Base-by-base conservation (phyloP, 2,329 filamentous ascomycete species). In the Scedosporium dehoogii region DNA sequence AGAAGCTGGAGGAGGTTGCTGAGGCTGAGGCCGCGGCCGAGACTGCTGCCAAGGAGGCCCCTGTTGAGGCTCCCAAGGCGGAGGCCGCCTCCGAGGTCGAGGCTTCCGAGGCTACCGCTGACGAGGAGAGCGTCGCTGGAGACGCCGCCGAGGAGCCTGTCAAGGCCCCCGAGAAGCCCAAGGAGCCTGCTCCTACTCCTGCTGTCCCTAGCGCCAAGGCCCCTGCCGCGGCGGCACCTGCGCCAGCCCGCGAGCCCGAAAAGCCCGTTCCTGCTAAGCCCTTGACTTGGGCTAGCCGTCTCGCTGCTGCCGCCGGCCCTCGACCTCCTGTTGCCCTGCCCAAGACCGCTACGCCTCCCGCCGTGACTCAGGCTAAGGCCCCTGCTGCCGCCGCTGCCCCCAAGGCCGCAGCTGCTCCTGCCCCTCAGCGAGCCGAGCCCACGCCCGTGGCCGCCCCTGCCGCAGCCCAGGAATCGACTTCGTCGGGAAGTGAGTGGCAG, bases 261-360 rank as follows among this genome's bases (percentile, higher is more conserved):
- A 78, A 79, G 72, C 78, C 79, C 60, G 74, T 77, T 44, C 78
- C 79, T 60, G 74, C 77, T 44, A 87, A 86, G 78, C 85, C 85
- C 51, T 84, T 89, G 78, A 86, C 85, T 29, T 93, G 90, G 90
- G 90, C 90, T 29, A 90, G 83, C 75, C 85, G 83, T 66, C 78
- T 77, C 44, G 82, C 85, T 38, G 86, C 85, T 58, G 82, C 85
- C 61, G 80, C 81, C 18, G 75, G 83, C 56, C 77, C 58, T 79
- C 81, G 65, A 77, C 82, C 44, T 76, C 82, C 42, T 66, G 76
- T 56, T 67, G 59, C 58, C 72, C 51, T 58, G 74, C 79, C 51
- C 78, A 86, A 66, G 75, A 80, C 63, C 81, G 83, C 68, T 78
- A 81, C 84, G 62, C 73, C 82, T 70, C 71, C 85, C 69, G 68